Percentiles rank a stretch among this genome's conserved stretches.
Evolutionary conservation across 306 rosid genomes (phyloP).

Genomic region (Carpinus fangiana): DNA sequence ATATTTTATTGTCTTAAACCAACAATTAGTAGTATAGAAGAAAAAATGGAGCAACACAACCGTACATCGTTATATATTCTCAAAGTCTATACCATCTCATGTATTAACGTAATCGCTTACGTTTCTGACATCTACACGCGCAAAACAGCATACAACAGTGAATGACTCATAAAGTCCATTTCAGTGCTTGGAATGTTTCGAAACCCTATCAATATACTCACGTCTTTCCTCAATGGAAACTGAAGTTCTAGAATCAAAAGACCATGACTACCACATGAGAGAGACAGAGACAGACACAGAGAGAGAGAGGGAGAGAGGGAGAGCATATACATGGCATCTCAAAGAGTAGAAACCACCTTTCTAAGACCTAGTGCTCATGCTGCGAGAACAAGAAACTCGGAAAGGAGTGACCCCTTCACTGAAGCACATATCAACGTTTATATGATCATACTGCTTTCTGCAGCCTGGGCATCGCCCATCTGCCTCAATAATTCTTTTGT

Average conservation of each 20-base stretch:
- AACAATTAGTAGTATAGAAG: neutral
- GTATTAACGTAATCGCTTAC: conserved; percentile 25
- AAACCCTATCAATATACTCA: conserved; percentile 9
- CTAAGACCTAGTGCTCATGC: conserved; percentile 36
- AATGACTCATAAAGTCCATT: conserved; percentile 17
- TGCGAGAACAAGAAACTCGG: conserved; percentile 39
- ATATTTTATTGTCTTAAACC: no score
- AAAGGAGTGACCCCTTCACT: conserved; percentile 36
- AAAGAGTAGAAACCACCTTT: conserved; percentile 21
- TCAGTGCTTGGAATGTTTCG: conserved; percentile 5
- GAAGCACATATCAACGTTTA: conserved; percentile 33
- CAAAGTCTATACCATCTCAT: conserved; percentile 12
- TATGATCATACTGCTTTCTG: conserved; percentile 53
- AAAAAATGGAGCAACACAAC: neutral
- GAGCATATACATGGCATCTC: conserved; percentile 29
- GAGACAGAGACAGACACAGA: conserved; percentile 4
- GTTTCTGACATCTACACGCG: conserved; percentile 28
- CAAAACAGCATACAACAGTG: conserved; percentile 22
- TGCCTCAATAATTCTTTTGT: conserved; percentile 58
- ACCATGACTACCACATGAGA: conserved; percentile 2
- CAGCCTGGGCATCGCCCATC: conserved; percentile 61
- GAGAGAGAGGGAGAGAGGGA: neutral
- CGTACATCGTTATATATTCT: neutral
- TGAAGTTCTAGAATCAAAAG: neutral
- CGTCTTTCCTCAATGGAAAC: neutral